Evolutionary conservation across 2,329 filamentous ascomycete species (phyloP).

Genomic region (Trichophyton verrucosum): DNA sequence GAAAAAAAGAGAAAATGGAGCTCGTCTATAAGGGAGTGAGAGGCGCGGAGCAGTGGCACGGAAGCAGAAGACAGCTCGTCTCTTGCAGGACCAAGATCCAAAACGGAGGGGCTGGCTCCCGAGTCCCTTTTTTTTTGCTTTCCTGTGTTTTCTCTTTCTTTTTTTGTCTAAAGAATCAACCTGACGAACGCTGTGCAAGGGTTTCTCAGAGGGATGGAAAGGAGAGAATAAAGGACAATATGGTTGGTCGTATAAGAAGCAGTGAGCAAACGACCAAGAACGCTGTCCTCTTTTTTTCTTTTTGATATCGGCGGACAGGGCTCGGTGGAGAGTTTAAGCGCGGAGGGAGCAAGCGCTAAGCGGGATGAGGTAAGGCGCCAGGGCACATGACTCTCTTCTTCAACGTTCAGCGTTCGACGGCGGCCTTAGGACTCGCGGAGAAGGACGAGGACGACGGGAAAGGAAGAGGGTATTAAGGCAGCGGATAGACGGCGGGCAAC

Average conservation of each 20-base stretch:
- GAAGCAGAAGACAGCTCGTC: neutral
- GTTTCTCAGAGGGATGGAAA: neutral
- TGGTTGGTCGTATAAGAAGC: neutral
- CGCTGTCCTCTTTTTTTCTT: neutral
- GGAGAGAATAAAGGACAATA: neutral
- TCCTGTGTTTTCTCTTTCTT: too few relatives aligned
- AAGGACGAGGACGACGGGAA: neutral
- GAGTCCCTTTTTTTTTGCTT: neutral
- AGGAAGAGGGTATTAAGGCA: neutral
- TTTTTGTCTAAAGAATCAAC: neutral
- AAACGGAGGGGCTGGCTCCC: neutral
- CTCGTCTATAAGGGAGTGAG: constrained; percentile 8
- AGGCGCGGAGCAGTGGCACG: neutral
- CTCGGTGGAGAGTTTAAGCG: constrained; percentile 5
- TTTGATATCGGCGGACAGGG: constrained; percentile 1
- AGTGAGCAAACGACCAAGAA: neutral
- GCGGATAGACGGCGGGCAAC: neutral
- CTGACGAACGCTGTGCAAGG: neutral
- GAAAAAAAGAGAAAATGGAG: neutral
- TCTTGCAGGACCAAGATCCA: neutral
- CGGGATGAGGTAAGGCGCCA: constrained; percentile 5
- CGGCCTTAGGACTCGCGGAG: neutral
- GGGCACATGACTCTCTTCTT: constrained; percentile 3
- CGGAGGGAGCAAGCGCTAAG: constrained; percentile 5
- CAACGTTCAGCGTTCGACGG: neutral